These are phyloP conservation scores for Arabidopsis arenosa DNA, from an alignment of 345 rosid species.

Conservation along the genomic window DNA sequence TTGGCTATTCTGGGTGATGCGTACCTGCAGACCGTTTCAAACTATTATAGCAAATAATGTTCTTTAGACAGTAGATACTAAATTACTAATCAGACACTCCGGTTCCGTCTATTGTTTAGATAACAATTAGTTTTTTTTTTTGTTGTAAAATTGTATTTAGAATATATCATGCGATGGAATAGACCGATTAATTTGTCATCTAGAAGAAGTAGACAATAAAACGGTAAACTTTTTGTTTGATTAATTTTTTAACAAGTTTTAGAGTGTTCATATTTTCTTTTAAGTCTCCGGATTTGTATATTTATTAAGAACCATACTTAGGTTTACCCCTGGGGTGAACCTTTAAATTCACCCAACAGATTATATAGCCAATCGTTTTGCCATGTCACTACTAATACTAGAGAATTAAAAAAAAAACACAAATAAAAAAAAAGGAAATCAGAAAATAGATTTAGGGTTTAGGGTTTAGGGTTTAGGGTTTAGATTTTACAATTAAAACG, in stretches of 20 bases:
- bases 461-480: no score
- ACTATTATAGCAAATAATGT: background rate
- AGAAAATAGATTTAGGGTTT: no score
- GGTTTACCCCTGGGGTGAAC: no score
- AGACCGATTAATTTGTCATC: background rate
- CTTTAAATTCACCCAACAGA: no score
- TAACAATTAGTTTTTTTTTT: background rate
- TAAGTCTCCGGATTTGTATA: background rate
- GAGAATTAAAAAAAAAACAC: no score
- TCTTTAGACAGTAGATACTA: background rate
- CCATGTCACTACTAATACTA: no score
- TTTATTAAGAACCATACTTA: no score
- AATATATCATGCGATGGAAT: background rate
- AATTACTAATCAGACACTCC: background rate
- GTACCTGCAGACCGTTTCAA: slow-evolving; percentile 24
- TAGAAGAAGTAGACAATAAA: background rate
- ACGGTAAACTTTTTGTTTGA: background rate
- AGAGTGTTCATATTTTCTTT: background rate
- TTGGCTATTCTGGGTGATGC: slow-evolving; percentile 33
- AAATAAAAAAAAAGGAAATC: no score
- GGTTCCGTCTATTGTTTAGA: background rate
- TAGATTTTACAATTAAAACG: no score
- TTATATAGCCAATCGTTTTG: no score
- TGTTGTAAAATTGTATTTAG: background rate
- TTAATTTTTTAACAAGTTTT: background rate